Conservation (phyloP, 2,329 filamentous ascomycete genomes). For the Colletotrichum echinochloae region DNA sequence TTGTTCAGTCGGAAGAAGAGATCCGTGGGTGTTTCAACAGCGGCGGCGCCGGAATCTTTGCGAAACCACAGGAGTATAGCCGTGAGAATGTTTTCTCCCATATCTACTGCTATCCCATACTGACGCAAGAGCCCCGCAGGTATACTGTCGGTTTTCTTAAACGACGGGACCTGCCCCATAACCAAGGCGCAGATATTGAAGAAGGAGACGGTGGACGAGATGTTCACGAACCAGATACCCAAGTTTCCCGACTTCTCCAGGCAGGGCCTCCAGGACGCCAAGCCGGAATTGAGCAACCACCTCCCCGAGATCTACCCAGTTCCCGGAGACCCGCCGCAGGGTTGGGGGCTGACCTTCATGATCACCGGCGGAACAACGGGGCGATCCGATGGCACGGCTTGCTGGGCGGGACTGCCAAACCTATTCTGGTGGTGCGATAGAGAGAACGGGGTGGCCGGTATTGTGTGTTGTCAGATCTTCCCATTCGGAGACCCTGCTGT, state of each 20-base stretch:
- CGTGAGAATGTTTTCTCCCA: conserved; percentile 53
- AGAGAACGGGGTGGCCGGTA: conserved; percentile 67
- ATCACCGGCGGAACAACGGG: conserved; percentile 62
- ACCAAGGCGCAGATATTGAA: conserved; percentile 67
- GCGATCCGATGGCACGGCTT: conserved; percentile 61
- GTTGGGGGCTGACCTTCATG: conserved; percentile 73
- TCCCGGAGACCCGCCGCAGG: conserved; percentile 63
- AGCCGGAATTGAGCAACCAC: conserved; percentile 61
- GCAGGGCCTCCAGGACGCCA: conserved; percentile 57
- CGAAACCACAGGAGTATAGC: conserved; percentile 69
- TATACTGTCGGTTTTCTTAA: conserved; percentile 71
- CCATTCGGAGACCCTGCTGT: conserved; percentile 61
- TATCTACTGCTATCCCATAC: no score
- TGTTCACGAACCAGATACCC: conserved; percentile 74
- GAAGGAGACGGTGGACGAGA: conserved; percentile 68
- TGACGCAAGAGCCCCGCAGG: conserved; percentile 51
- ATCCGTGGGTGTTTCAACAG: conserved; percentile 59
- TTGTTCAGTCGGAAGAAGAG: conserved; percentile 55
- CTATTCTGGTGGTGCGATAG: conserved; percentile 73
- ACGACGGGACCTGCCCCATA: conserved; percentile 70
- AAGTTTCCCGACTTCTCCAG: conserved; percentile 65
- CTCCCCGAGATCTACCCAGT: conserved; percentile 62
- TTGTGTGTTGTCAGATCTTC: conserved; percentile 63
- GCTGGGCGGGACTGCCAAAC: conserved; percentile 72
- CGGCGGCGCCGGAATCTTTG: conserved; percentile 72